Conservation (phyloP, 1,284 basidiomycete genomes). For the Boletus mariae region DNA sequence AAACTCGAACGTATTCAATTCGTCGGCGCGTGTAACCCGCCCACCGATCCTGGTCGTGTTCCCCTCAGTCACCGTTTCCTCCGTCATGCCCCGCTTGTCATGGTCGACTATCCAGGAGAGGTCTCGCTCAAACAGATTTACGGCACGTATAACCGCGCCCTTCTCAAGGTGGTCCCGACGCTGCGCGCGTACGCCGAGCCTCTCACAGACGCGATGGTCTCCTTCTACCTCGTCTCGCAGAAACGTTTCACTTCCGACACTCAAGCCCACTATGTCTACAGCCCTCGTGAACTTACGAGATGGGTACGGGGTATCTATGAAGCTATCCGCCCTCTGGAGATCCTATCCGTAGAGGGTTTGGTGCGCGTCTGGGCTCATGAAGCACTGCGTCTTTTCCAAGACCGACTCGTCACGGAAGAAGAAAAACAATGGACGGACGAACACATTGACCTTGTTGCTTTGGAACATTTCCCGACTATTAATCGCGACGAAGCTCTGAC, state of each 20-base stretch:
- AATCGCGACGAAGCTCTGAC: slow-evolving; percentile 77
- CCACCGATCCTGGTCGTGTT: slow-evolving; percentile 99
- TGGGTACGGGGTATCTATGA: slow-evolving; percentile 99
- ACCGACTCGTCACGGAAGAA: slow-evolving; percentile 89
- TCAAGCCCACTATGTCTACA: slow-evolving; percentile 99
- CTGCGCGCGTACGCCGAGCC: slow-evolving; percentile 92
- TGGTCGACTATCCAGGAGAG: slow-evolving; percentile 99
- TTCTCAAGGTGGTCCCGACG: slow-evolving; percentile 94
- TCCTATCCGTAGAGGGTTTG: slow-evolving; percentile 88
- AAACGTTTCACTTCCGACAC: slow-evolving; percentile 91
- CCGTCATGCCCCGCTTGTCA: slow-evolving; percentile 96
- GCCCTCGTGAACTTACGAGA: slow-evolving; percentile 96
- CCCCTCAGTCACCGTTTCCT: slow-evolving; percentile 96
- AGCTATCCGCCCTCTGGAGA: slow-evolving; percentile 90
- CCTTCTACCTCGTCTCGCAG: slow-evolving; percentile 93
- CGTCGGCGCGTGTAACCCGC: slow-evolving; percentile 98
- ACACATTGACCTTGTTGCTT: slow-evolving; percentile 81
- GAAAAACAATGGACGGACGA: slow-evolving; percentile 96
- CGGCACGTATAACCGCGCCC: slow-evolving; percentile 95
- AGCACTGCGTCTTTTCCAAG: slow-evolving; percentile 95
- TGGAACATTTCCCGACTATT: slow-evolving; percentile 90
- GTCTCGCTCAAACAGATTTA: slow-evolving; percentile 98
- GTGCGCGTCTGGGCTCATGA: slow-evolving; percentile 99
- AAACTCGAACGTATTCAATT: slow-evolving; percentile 98
- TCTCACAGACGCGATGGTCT: slow-evolving; percentile 96